These are phyloP conservation scores for Dactylonectria estremocensis DNA, from an alignment of 2,329 filamentous ascomycete genomes.

Conservation along the genomic window DNA sequence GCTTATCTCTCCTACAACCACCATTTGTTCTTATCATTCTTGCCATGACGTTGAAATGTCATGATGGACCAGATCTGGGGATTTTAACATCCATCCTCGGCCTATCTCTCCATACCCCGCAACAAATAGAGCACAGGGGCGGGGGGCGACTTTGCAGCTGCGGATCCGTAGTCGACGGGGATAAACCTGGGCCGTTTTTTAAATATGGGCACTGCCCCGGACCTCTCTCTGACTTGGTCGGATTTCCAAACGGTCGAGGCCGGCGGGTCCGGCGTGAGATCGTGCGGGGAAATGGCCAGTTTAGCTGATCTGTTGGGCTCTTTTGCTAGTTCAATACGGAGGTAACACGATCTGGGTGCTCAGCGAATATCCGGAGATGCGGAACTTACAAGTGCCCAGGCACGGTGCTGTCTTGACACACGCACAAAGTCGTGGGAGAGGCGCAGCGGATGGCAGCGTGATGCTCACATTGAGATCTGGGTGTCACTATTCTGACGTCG, in stretches of 20 bases:
- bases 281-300: conserved; percentile 11
- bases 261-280: conserved; percentile 1
- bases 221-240: neutral
- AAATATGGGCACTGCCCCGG: neutral
- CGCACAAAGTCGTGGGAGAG: neutral
- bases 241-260: neutral
- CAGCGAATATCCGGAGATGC: conserved; percentile 6
- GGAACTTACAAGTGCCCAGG: neutral
- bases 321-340: neutral
- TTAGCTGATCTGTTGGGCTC: neutral
- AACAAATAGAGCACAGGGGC: neutral
- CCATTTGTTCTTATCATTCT: neutral
- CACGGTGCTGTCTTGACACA: neutral
- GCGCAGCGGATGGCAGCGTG: neutral
- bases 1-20: conserved; percentile 1
- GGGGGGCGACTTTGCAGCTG: neutral
- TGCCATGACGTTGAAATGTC: neutral
- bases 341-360: neutral
- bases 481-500: too few relatives aligned
- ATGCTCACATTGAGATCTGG: neutral
- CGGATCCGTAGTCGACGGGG: conserved; percentile 9
- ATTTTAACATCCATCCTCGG: neutral
- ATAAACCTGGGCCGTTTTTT: neutral
- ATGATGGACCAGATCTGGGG: neutral
- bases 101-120: neutral